A percentile compares a stretch with the other conserved stretches of the same genome.
Evolutionary conservation across 1,139 yeast species (phyloP).

Genomic region (Yamadazyma sp.): DNA sequence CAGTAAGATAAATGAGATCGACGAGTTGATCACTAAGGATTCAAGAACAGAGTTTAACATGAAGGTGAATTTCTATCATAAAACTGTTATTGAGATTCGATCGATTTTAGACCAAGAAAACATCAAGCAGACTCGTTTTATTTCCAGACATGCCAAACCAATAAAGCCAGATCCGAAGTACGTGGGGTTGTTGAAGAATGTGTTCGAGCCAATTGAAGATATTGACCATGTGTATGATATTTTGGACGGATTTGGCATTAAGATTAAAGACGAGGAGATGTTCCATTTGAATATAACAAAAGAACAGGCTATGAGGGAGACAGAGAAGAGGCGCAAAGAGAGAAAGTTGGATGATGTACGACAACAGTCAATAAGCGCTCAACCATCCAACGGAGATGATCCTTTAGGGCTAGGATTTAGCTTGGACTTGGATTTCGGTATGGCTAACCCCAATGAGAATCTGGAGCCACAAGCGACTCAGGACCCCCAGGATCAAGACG

Average conservation of each 20-base stretch:
- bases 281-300: neutral
- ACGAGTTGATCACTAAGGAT: constrained; percentile 28
- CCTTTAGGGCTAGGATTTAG: constrained; percentile 6
- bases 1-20: constrained; percentile 30
- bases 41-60: constrained; percentile 24
- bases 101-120: constrained; percentile 32
- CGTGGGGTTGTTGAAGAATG: constrained; percentile 10
- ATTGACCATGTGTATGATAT: constrained; percentile 11
- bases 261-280: constrained; percentile 1
- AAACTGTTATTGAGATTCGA: constrained; percentile 27
- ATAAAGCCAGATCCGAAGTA: constrained; percentile 14
- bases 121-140: constrained; percentile 12
- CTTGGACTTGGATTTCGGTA: constrained; percentile 6
- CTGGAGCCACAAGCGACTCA: too few species aligned
- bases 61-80: constrained; percentile 27
- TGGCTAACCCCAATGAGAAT: too few species aligned
- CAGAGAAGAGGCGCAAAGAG: neutral
- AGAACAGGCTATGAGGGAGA: neutral
- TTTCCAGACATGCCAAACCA: constrained; percentile 13
- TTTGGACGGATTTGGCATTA: constrained; percentile 14
- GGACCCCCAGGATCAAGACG: neutral
- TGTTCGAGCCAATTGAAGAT: constrained; percentile 13
- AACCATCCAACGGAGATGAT: too few species aligned
- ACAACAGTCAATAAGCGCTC: too few species aligned
- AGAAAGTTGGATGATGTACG: neutral